These are phyloP conservation scores for Linnemannia schmuckeri DNA, from an alignment of 192 early-diverging fungal species.

Conservation along the genomic window DNA sequence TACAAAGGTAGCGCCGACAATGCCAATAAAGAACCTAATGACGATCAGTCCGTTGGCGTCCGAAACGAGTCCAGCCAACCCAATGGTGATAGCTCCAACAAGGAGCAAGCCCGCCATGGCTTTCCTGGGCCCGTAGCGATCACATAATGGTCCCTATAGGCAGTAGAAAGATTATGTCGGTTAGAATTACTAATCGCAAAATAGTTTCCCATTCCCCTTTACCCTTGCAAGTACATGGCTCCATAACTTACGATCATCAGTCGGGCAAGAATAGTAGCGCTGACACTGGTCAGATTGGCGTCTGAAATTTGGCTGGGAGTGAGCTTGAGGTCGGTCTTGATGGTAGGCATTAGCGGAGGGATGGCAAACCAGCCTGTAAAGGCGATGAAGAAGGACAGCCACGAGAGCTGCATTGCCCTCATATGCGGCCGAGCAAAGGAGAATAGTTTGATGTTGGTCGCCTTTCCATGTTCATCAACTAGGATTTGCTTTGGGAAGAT, in stretches of 20 bases:
- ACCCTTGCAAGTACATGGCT: neutral
- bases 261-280: slow-evolving; percentile 72
- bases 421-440: slow-evolving; percentile 53
- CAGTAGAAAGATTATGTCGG: slow-evolving; percentile 32
- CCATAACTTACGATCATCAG: slow-evolving; percentile 38
- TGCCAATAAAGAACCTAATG: slow-evolving; percentile 68
- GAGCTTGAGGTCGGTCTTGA: slow-evolving; percentile 67
- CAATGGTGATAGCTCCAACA: slow-evolving; percentile 67
- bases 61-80: slow-evolving; percentile 58
- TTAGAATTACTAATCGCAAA: slow-evolving; percentile 25
- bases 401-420: slow-evolving; percentile 53
- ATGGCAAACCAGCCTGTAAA: slow-evolving; percentile 74
- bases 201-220: neutral
- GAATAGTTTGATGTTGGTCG: slow-evolving; percentile 53
- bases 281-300: slow-evolving; percentile 65
- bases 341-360: slow-evolving; percentile 68
- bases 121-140: slow-evolving; percentile 58
- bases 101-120: slow-evolving; percentile 70
- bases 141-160: slow-evolving; percentile 58
- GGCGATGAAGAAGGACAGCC: slow-evolving; percentile 59
- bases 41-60: slow-evolving; percentile 62
- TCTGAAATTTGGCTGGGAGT: slow-evolving; percentile 54
- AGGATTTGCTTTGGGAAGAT: slow-evolving; percentile 40
- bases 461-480: slow-evolving; percentile 50
- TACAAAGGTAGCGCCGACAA: slow-evolving; percentile 76